Evolutionary conservation across 345 rosid genomes (phyloP), one percentile per base, ranked within the genome.

Genomic region (Diplotaxis tenuifolia): DNA sequence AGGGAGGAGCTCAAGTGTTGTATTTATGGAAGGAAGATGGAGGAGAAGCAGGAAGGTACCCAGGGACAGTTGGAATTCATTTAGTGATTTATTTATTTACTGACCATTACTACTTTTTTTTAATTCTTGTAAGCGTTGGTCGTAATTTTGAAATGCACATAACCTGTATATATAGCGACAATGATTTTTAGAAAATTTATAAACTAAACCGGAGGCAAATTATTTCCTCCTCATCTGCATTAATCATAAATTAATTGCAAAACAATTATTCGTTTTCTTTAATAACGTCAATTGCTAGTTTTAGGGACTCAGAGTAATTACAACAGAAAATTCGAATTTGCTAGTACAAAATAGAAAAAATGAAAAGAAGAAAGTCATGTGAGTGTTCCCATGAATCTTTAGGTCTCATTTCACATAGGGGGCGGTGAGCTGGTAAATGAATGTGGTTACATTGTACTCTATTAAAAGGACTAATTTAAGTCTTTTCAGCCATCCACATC

Each of bases 391-490:
- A 87, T 71, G 76, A 71, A 70, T 64, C 62, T 40, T 61, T 63
- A 42, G 52, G 79, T 54, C 54, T 73, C 84, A 70, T 79, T 75
- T 75, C 59, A 75, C 72, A 85, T 49, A 58, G 80, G 79, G 79
- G 89, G 87, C 91, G 92, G 96, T 84, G 94, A 20, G 77, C 86
- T 47, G 75, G 75, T 76, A 65, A 82, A 79, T 86, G 82, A 86
- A 82, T 86, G 88, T 67, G 42, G 65, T 68, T 80, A 28, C 12
- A 38, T 76, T 70, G n/a, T n/a, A n/a, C n/a, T n/a, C n/a, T n/a
- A n/a, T n/a, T n/a, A n/a, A n/a, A n/a, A n/a, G n/a, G n/a, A n/a
- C n/a, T n/a, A n/a, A n/a, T n/a, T n/a, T n/a, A n/a, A n/a, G n/a
- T n/a, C n/a, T n/a, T n/a, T n/a, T n/a, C n/a, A n/a, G n/a, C n/a